Percentiles rank a stretch among this genome's conserved stretches.
These are phyloP conservation scores for Linaria vulgaris DNA, from an alignment of 257 asterid genomes.

Conservation along the genomic window DNA sequence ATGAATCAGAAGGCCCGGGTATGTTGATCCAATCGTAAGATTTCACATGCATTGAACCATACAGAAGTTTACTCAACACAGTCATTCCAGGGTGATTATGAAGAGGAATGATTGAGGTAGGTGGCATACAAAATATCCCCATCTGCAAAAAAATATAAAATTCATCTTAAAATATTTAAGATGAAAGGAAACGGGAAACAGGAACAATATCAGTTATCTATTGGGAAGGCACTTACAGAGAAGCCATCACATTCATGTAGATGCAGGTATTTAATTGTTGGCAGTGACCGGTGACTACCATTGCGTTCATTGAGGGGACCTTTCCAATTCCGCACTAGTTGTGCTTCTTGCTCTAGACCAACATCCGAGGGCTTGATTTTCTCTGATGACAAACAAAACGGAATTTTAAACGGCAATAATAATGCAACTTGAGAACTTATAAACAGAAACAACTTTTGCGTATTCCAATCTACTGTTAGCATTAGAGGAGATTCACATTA, in stretches of 20 bases:
- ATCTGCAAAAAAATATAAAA: slow-evolving; percentile 52
- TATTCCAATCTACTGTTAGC: neutral
- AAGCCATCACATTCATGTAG: slow-evolving; percentile 85
- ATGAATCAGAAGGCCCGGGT: slow-evolving; percentile 68
- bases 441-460: neutral
- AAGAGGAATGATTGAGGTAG: slow-evolving; percentile 90
- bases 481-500: neutral
- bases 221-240: slow-evolving; percentile 58
- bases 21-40: slow-evolving; percentile 87
- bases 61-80: slow-evolving; percentile 95
- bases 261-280: slow-evolving; percentile 83
- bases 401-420: slow-evolving; percentile 25
- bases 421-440: slow-evolving; percentile 14
- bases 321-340: slow-evolving; percentile 71
- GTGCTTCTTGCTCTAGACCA: slow-evolving; percentile 97
- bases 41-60: slow-evolving; percentile 80
- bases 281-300: slow-evolving; percentile 48
- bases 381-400: slow-evolving; percentile 48
- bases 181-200: neutral
- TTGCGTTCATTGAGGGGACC: slow-evolving; percentile 52
- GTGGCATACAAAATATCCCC: slow-evolving; percentile 98
- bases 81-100: slow-evolving; percentile 99
- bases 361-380: slow-evolving; percentile 99
- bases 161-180: slow-evolving; percentile 1
- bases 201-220: slow-evolving; percentile 6